Conservation (phyloP, 352 stramenopile species). For the Phytophthora boehmeriae region DNA sequence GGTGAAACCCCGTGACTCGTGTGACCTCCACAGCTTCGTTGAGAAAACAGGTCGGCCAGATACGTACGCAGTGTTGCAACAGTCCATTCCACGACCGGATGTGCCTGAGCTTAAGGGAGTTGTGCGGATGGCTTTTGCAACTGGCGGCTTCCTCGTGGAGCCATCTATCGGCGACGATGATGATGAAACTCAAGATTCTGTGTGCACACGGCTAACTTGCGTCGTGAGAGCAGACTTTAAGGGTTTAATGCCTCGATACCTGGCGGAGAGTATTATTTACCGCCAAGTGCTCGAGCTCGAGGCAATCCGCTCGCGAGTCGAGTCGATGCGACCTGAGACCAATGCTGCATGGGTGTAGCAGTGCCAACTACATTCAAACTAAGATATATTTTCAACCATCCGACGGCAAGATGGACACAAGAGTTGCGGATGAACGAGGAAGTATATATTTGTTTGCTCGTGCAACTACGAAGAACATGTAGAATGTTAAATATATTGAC, state of each 20-base stretch:
- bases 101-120: conserved; percentile 72
- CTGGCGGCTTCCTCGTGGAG: conserved; percentile 74
- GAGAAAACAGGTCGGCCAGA: conserved; percentile 63
- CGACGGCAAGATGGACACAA: conserved; percentile 28
- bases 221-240: conserved; percentile 69
- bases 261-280: conserved; percentile 80
- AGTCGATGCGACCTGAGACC: conserved; percentile 31
- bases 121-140: conserved; percentile 77
- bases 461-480: conserved; percentile 14
- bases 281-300: conserved; percentile 74
- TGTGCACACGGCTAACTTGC: conserved; percentile 54
- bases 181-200: conserved; percentile 4
- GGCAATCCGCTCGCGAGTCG: conserved; percentile 53
- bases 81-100: conserved; percentile 69
- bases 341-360: conserved; percentile 33
- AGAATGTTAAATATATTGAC: conserved; percentile 37
- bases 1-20: conserved; percentile 81
- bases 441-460: conserved; percentile 30
- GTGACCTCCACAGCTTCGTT: conserved; percentile 81
- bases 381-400: conserved; percentile 37
- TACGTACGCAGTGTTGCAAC: conserved; percentile 71
- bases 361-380: neutral
- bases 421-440: conserved; percentile 17
- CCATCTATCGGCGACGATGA: conserved; percentile 36
- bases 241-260: conserved; percentile 60